Conservation (phyloP, 192 early-diverging fungal species). For the Coemansia sp. region DNA sequence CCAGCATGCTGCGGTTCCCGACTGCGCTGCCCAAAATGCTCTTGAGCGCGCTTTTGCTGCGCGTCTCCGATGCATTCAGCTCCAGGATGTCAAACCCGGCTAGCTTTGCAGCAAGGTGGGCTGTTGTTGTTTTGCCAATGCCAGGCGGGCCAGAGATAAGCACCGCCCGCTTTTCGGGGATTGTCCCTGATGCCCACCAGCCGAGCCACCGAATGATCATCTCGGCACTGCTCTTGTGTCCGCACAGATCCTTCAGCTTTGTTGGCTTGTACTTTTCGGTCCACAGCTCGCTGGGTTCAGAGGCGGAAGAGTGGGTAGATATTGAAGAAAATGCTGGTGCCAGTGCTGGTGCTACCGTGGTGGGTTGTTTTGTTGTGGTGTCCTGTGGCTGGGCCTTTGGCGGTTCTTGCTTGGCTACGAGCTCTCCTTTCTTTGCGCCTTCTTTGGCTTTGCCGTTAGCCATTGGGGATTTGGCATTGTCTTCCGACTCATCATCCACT, state of each 20-base stretch:
- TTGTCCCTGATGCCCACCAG: conserved; percentile 60
- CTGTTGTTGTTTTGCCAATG: conserved; percentile 96
- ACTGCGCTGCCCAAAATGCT: conserved; percentile 54
- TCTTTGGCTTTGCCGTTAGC: background rate
- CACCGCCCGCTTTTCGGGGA: conserved; percentile 58
- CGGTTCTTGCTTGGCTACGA: background rate
- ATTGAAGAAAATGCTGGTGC: conserved; percentile 5
- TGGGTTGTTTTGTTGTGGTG: background rate
- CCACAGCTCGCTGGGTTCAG: conserved; percentile 65
- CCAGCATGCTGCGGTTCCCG: conserved; percentile 63
- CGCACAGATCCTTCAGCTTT: conserved; percentile 77
- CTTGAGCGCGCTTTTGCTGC: conserved; percentile 86
- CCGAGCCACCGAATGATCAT: conserved; percentile 74
- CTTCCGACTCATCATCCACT: background rate
- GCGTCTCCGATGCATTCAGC: conserved; percentile 96
- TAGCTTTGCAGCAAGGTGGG: conserved; percentile 78
- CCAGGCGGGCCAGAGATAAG: conserved; percentile 95
- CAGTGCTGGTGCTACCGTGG: conserved; percentile 1
- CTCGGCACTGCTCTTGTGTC: conserved; percentile 75
- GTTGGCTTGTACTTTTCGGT: conserved; percentile 92
- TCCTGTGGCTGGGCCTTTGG: background rate
- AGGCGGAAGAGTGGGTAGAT: conserved; percentile 15
- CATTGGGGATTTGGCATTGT: too few species aligned
- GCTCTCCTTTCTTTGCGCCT: background rate
- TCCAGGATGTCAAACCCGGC: conserved; percentile 86